Evolutionary conservation across 176 grass and related monocot genomes (phyloP), one percentile per base, ranked within the genome.

Genomic region (Musa schizocarpa): DNA sequence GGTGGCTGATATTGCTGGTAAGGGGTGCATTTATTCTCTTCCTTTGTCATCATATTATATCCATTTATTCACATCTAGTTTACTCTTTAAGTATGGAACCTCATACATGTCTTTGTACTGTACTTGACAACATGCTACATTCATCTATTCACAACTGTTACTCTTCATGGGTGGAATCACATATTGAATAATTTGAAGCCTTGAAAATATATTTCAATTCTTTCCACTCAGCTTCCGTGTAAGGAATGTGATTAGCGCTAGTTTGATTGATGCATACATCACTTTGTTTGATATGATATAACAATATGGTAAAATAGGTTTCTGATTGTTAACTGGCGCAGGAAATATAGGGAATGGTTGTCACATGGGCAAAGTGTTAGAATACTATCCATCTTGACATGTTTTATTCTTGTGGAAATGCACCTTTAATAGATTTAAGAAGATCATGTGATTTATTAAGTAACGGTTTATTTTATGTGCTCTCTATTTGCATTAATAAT

Each of bases 1-100:
- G 68, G 91, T 88, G 9, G 86, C 87, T 82, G 75, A 74, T 50
- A 72, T 99, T 69, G 95, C 95, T 25, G 72, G 95, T 99, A 74
- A 68, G 65, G 78, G 14, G n/a, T 62, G 66, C 74, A 14, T 19
- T 54, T 83, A 72, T 71, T 17, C 13, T 76, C 52, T 66, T 17
- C 80, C 79, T 77, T 16, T 26, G 25, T 26, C 25, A 22, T 22
- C 22, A 22, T 22, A 22, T 22, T 22, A 22, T 22, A 22, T 22
- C 22, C 22, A 22, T 22, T 22, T 22, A 22, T 22, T 22, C 22
- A 22, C 22, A 22, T 22, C 22, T 22, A 22, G 22, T 22, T 22
- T 26, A 26, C 25, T 26, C 25, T 26, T 26, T 1, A 26, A 26
- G 25, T 26, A 26, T 26, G 1, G 25, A 26, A 26, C 25, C 5